Conservation (phyloP, 371 early-diverging fungal species). For the Rhizopus sp. region DNA sequence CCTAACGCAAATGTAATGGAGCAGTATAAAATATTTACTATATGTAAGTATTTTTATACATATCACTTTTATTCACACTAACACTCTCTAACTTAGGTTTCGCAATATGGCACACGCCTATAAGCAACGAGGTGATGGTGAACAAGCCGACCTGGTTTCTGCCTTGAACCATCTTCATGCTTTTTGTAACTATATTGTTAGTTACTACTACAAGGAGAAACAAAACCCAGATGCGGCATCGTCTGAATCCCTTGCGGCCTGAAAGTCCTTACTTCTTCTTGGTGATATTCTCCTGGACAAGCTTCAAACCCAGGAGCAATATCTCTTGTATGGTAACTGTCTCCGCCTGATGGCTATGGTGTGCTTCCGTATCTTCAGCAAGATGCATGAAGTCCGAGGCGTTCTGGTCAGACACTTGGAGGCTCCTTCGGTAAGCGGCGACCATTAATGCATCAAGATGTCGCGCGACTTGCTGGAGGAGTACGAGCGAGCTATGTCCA, state of each 20-base stretch:
- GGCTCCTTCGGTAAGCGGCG: neutral
- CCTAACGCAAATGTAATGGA: slow-evolving; percentile 34
- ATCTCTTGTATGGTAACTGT: slow-evolving; percentile 26
- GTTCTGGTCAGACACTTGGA: neutral
- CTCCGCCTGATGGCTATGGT: slow-evolving; percentile 28
- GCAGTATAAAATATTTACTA: slow-evolving; percentile 30
- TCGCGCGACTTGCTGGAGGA: slow-evolving; percentile 18
- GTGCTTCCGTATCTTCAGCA: slow-evolving; percentile 29
- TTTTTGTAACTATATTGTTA: slow-evolving; percentile 38
- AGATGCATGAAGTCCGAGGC: slow-evolving; percentile 10
- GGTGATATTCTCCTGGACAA: slow-evolving; percentile 22
- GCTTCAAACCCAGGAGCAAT: slow-evolving; percentile 14
- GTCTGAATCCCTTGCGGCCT: slow-evolving; percentile 13
- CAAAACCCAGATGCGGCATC: slow-evolving; percentile 5
- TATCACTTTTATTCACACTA: neutral
- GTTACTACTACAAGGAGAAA: slow-evolving; percentile 33
- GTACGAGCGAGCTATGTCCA: slow-evolving; percentile 27
- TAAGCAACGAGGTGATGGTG: slow-evolving; percentile 36
- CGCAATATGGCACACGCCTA: slow-evolving; percentile 32
- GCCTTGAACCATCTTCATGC: slow-evolving; percentile 39
- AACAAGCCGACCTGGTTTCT: slow-evolving; percentile 18
- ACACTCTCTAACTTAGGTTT: slow-evolving; percentile 26
- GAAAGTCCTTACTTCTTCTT: slow-evolving; percentile 39
- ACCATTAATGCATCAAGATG: slow-evolving; percentile 1
- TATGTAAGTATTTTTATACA: slow-evolving; percentile 21